Conservation (phyloP, 257 asterid species). For the Petrea volubilis region DNA sequence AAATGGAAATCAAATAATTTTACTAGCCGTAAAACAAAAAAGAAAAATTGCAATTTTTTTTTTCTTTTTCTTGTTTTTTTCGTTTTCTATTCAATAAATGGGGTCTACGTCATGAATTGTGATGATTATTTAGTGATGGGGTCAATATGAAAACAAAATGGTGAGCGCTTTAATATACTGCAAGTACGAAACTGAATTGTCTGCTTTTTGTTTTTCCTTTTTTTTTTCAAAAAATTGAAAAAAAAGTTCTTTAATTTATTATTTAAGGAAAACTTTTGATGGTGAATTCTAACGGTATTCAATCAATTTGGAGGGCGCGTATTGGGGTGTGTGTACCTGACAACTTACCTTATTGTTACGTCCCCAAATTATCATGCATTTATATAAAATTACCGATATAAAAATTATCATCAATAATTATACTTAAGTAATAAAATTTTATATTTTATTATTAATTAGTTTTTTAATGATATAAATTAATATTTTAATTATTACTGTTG, state of each 20-base stretch:
- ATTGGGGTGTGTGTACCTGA: conserved; percentile 1
- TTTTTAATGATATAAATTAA: too few species aligned
- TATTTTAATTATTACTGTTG: too few species aligned
- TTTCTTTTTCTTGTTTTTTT: too few species aligned
- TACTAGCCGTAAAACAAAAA: too few species aligned
- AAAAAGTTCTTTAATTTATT: not conserved
- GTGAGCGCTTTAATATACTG: conserved; percentile 9
- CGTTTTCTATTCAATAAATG: not conserved
- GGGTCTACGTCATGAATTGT: conserved; percentile 12
- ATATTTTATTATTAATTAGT: too few species aligned
- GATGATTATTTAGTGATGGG: conserved; percentile 22
- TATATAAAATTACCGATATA: too few species aligned
- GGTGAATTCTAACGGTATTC: conserved; percentile 23
- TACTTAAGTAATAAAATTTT: too few species aligned
- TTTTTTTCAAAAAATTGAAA: too few species aligned
- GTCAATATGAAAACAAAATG: not conserved
- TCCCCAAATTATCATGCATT: too few species aligned
- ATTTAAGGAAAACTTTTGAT: not conserved
- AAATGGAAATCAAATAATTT: too few species aligned
- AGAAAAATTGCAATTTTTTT: not conserved
- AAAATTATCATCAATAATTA: too few species aligned
- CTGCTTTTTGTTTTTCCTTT: not conserved
- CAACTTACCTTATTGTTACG: not conserved
- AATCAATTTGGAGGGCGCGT: conserved; percentile 8
- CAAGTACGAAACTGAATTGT: conserved; percentile 24